A percentile compares a stretch with the other conserved stretches of the same genome.
These are phyloP conservation scores for Leccinum griseonigrum DNA, from an alignment of 1,284 basidiomycete species.

Conservation along the genomic window DNA sequence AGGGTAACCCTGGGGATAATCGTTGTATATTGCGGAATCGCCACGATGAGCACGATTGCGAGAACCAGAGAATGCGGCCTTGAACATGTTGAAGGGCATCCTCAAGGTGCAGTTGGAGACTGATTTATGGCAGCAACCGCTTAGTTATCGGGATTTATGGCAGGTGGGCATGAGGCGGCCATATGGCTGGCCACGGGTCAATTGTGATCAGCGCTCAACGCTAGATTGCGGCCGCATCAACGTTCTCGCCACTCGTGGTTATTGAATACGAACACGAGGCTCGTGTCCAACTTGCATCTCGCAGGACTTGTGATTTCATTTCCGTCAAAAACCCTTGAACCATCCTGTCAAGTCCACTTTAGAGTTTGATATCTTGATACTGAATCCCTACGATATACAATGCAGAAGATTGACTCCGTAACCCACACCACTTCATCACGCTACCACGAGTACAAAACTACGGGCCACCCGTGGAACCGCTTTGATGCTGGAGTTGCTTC, in stretches of 20 bases:
- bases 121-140: conserved; percentile 11
- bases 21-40: conserved; percentile 26
- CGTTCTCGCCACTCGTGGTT: background rate
- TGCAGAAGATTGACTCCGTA: conserved; percentile 4
- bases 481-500: conserved; percentile 49
- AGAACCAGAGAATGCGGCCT: conserved; percentile 34
- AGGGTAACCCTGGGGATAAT: too few relatives aligned
- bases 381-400: background rate
- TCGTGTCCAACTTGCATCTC: background rate
- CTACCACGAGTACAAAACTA: conserved; percentile 5
- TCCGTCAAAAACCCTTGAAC: conserved; percentile 1
- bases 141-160: conserved; percentile 30
- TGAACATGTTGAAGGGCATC: conserved; percentile 40
- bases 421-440: conserved; percentile 7
- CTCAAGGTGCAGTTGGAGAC: conserved; percentile 23
- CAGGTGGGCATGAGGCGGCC: conserved; percentile 29
- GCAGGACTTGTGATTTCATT: background rate
- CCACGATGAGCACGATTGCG: conserved; percentile 32
- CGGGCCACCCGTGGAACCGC: conserved; percentile 7
- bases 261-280: background rate
- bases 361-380: background rate
- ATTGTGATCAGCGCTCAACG: conserved; percentile 1
- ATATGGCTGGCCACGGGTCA: conserved; percentile 13
- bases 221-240: background rate
- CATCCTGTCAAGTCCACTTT: background rate